Percentiles rank a stretch among this genome's conserved stretches.
Evolutionary conservation across 352 stramenopile genomes (phyloP).

Genomic region (Phytophthora macrochlamydospora): DNA sequence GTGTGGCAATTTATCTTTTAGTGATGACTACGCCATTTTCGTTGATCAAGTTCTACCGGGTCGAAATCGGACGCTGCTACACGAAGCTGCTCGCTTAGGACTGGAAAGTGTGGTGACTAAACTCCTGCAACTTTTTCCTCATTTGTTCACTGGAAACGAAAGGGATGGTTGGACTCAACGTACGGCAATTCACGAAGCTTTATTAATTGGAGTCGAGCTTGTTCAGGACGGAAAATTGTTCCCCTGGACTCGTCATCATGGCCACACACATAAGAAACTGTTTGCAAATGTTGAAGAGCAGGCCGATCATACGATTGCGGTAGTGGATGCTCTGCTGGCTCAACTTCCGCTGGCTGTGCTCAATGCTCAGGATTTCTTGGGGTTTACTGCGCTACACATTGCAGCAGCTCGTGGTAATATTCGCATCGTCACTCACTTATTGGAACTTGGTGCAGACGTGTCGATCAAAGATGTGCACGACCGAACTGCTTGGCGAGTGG

Average conservation of each 20-base stretch:
- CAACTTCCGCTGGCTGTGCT: constrained; percentile 38
- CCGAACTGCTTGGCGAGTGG: constrained; percentile 67
- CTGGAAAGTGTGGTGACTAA: constrained; percentile 50
- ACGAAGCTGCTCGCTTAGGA: constrained; percentile 51
- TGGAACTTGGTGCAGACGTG: constrained; percentile 58
- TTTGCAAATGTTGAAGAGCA: constrained; percentile 16
- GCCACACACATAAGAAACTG: constrained; percentile 8
- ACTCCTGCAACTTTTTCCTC: constrained; percentile 57
- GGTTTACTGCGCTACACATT: constrained; percentile 64
- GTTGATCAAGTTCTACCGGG: constrained; percentile 14
- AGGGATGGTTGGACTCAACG: constrained; percentile 49
- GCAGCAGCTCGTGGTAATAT: constrained; percentile 55
- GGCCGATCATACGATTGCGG: constrained; percentile 33
- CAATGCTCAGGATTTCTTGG: constrained; percentile 58
- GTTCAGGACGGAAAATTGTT: constrained; percentile 24
- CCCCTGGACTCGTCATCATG: constrained; percentile 29
- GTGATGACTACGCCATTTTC: constrained; percentile 60
- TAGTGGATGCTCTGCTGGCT: constrained; percentile 38
- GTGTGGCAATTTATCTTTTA: constrained; percentile 61
- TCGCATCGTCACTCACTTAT: constrained; percentile 38
- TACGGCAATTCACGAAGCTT: constrained; percentile 52
- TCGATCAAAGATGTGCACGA: constrained; percentile 42
- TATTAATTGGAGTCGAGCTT: constrained; percentile 31
- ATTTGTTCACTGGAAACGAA: constrained; percentile 42
- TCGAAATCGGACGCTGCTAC: constrained; percentile 47